Evolutionary conservation across 2,329 filamentous ascomycete species (phyloP), one percentile per base, ranked within the genome.

Genomic region (Balansia obtecta): DNA sequence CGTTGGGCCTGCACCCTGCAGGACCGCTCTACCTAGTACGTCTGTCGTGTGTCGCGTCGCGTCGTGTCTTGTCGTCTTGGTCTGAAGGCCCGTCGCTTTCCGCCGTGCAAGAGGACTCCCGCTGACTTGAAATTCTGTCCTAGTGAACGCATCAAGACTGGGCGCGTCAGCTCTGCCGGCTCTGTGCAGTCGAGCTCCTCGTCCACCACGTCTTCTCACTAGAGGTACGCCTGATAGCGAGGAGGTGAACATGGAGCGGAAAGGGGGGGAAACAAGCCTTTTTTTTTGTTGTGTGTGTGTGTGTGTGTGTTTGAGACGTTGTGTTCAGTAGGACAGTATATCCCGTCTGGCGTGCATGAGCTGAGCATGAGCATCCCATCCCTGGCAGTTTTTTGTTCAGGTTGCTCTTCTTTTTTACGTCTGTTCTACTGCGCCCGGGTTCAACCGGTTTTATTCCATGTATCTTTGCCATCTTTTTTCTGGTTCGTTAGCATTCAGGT

Each of bases 11-110:
- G 71, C 61, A 67, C 66, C 18, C 59, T 74, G 5, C 66, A 72
- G 53, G 71, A 75, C 60, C 70, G 71, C 50, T 52, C 58, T 54
- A 50, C 61, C 12, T 72, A 73, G 72, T 75, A 68, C 54, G 71
- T 64, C 27, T 33, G 20, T 22, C 20, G n/a, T n/a, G n/a, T 22
- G 20, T 22, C 20, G n/a, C n/a, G n/a, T n/a, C n/a, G n/a, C n/a
- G n/a, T n/a, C n/a, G n/a, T 22, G 20, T 22, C 2, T 22, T 2
- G 15, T 27, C 15, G 22, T 11, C n/a, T 27, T 27, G 27, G 5
- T 8, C 4, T 8, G 27, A 8, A 27, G 27, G 4, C 5, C 27
- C 27, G 39, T n/a, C 8, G 27, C 27, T 27, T 8, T 15, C 16
- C 37, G 13, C 16, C 32, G 20, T 12, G 13, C 43, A 13, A n/a